Conservation (phyloP, 2,329 filamentous ascomycete species). For the Teratosphaeria viscida region DNA sequence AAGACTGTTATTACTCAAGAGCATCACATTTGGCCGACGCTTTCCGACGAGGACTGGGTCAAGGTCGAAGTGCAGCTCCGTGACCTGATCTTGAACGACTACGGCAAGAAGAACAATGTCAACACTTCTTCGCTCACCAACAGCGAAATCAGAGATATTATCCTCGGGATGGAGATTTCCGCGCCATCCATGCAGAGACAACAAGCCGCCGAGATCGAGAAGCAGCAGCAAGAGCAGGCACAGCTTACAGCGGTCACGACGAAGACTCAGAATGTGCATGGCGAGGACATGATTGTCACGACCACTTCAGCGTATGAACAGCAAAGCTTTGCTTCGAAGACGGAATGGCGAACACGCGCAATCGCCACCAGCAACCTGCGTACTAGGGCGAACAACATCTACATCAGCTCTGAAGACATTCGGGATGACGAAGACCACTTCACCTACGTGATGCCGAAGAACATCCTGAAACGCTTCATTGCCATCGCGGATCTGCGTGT, state of each 20-base stretch:
- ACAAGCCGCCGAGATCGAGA: constrained; percentile 96
- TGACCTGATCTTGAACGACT: constrained; percentile 94
- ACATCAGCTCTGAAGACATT: constrained; percentile 91
- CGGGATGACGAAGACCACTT: constrained; percentile 78
- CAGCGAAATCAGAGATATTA: constrained; percentile 96
- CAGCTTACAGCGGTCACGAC: constrained; percentile 96
- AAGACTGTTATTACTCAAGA: constrained; percentile 98
- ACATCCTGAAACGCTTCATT: constrained; percentile 95
- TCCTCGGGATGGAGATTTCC: constrained; percentile 98
- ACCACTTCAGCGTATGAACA: constrained; percentile 98
- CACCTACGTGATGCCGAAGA: constrained; percentile 99
- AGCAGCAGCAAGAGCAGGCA: constrained; percentile 93
- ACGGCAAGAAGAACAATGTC: constrained; percentile 99
- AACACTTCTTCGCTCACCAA: constrained; percentile 94
- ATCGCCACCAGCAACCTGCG: constrained; percentile 94
- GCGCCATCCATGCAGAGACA: constrained; percentile 96
- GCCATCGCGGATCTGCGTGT: constrained; percentile 92
- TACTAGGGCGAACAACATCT: constrained; percentile 93
- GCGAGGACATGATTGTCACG: constrained; percentile 95
- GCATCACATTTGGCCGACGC: constrained; percentile 94
- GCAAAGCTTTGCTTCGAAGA: constrained; percentile 96
- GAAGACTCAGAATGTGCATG: constrained; percentile 93
- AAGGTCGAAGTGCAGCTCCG: constrained; percentile 96
- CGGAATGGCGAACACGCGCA: constrained; percentile 92
- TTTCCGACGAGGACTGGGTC: constrained; percentile 96